phyloP scores from a whole-genome alignment of 306 rosid genomes.

The Amphicarpaea edgeworthii region DNA sequence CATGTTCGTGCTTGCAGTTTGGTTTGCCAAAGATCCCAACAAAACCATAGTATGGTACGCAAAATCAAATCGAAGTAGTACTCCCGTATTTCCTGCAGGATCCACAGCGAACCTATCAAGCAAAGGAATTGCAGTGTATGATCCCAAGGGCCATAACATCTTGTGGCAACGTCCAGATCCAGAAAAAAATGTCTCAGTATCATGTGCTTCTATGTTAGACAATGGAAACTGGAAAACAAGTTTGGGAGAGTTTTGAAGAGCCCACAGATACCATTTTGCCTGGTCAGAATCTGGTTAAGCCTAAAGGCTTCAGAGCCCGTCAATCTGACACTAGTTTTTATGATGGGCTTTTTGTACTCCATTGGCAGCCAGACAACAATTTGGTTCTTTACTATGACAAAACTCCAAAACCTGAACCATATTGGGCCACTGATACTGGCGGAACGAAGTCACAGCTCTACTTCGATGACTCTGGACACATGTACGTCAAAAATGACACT shows the following conservation, averaged over 20 bases:
- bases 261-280: slow-evolving; percentile 48
- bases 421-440: slow-evolving; percentile 25
- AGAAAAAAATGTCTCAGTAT: background rate
- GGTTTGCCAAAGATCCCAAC: slow-evolving; percentile 7
- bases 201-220: slow-evolving; percentile 7
- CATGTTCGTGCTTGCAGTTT: slow-evolving; percentile 1
- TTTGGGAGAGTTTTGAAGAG: slow-evolving; percentile 25
- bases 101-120: slow-evolving; percentile 27
- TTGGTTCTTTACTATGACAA: slow-evolving; percentile 15
- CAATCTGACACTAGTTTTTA: slow-evolving; percentile 33
- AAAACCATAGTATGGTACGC: slow-evolving; percentile 45
- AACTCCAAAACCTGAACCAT: background rate
- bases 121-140: slow-evolving; percentile 23
- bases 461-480: slow-evolving; percentile 44
- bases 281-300: slow-evolving; percentile 36
- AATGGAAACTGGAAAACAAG: background rate
- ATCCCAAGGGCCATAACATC: background rate
- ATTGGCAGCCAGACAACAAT: slow-evolving; percentile 7
- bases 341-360: slow-evolving; percentile 44
- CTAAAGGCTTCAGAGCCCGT: slow-evolving; percentile 15
- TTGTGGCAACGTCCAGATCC: slow-evolving; percentile 30
- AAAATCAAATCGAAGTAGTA: no score
- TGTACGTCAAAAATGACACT: slow-evolving; percentile 17
- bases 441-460: background rate
- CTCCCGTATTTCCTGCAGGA: slow-evolving; percentile 7